Percentiles rank a stretch among this genome's conserved stretches.
Conservation (phyloP, 2,329 filamentous ascomycete genomes). For the Colletotrichum sp. region DNA sequence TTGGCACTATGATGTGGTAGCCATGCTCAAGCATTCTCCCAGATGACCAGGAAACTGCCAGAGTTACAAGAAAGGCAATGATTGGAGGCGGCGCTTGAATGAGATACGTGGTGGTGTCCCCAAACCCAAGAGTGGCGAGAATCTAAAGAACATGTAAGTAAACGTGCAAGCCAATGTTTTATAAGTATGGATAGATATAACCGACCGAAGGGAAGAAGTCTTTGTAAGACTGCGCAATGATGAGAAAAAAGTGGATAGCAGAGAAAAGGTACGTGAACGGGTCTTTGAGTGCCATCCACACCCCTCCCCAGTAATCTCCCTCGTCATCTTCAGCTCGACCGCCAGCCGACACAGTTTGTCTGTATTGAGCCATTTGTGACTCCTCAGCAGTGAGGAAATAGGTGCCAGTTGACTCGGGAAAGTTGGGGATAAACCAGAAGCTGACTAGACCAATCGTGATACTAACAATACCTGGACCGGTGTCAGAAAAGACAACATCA, state of each 20-base stretch:
- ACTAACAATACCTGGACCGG: slow-evolving; percentile 27
- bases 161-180: neutral
- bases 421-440: slow-evolving; percentile 41
- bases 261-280: slow-evolving; percentile 43
- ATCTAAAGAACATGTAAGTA: slow-evolving; percentile 24
- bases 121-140: slow-evolving; percentile 31
- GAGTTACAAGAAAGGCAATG: slow-evolving; percentile 43
- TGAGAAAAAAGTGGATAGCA: slow-evolving; percentile 44
- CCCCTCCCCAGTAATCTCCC: slow-evolving; percentile 42
- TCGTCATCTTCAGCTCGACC: slow-evolving; percentile 39
- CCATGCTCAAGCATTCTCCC: slow-evolving; percentile 41
- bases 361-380: slow-evolving; percentile 40
- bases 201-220: slow-evolving; percentile 46
- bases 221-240: slow-evolving; percentile 46
- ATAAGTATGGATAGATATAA: neutral
- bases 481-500: neutral
- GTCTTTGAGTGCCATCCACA: slow-evolving; percentile 36
- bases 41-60: slow-evolving; percentile 41
- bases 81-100: slow-evolving; percentile 46
- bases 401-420: slow-evolving; percentile 35
- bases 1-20: slow-evolving; percentile 43
- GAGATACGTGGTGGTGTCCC: slow-evolving; percentile 37
- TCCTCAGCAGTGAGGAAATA: slow-evolving; percentile 41
- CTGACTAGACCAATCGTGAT: slow-evolving; percentile 34
- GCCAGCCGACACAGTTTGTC: slow-evolving; percentile 38